phyloP scores from a whole-genome alignment of 129 eudicot species.

The Centella asiatica region DNA sequence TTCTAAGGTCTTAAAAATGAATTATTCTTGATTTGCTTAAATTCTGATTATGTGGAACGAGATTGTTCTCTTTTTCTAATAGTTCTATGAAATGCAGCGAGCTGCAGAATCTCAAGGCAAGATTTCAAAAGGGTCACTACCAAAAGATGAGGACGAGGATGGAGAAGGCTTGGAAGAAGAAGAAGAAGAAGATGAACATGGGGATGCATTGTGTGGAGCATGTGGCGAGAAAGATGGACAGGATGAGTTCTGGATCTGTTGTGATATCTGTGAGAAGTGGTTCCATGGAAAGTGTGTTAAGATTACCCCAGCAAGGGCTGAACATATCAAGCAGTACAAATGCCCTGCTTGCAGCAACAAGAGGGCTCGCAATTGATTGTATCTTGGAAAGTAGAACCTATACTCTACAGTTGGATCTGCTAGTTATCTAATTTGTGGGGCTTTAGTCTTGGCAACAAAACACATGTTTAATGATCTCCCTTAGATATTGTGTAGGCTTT shows the following conservation, averaged over 20 bases:
- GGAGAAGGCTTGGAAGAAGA: slow-evolving; percentile 47
- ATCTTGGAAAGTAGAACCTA: slow-evolving; percentile 6
- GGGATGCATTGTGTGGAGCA: slow-evolving; percentile 56
- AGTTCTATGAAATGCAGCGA: slow-evolving; percentile 21
- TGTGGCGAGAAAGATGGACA: slow-evolving; percentile 56
- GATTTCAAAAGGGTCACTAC: slow-evolving; percentile 25
- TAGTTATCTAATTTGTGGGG: slow-evolving; percentile 18
- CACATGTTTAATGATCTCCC: slow-evolving; percentile 12
- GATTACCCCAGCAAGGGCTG: slow-evolving; percentile 63
- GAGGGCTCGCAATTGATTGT: slow-evolving; percentile 45
- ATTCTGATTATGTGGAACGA: background rate
- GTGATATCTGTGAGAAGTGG: slow-evolving; percentile 58
- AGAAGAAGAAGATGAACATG: slow-evolving; percentile 58
- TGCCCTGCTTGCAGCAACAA: slow-evolving; percentile 65
- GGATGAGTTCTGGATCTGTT: slow-evolving; percentile 62
- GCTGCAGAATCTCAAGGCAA: slow-evolving; percentile 37
- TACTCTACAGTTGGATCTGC: slow-evolving; percentile 16
- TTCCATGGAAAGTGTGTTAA: slow-evolving; percentile 55
- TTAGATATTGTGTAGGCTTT: slow-evolving; percentile 22
- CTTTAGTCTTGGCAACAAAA: background rate
- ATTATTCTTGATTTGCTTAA: background rate
- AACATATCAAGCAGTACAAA: slow-evolving; percentile 59
- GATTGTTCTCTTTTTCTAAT: background rate
- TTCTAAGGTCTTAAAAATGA: slow-evolving; percentile 14
- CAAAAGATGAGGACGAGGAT: slow-evolving; percentile 51